These are phyloP conservation scores for Pichia insulana DNA, from an alignment of 805 yeast genomes.

Conservation along the genomic window DNA sequence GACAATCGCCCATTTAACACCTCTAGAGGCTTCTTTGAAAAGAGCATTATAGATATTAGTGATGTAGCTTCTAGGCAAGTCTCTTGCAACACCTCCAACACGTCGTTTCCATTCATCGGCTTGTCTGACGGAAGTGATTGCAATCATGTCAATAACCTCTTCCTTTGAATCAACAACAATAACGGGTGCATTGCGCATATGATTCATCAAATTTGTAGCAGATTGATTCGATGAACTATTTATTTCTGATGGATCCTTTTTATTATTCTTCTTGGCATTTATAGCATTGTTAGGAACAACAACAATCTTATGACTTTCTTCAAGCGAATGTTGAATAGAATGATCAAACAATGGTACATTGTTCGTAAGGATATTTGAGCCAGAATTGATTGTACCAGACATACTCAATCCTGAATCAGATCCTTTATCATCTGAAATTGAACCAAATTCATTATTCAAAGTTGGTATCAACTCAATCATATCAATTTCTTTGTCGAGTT, in stretches of 20 bases:
- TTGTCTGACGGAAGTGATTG: slow-evolving; percentile 63
- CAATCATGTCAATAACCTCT: slow-evolving; percentile 78
- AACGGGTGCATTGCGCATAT: slow-evolving; percentile 59
- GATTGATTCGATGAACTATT: slow-evolving; percentile 68
- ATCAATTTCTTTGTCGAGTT: slow-evolving; percentile 65
- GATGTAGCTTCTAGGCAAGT: slow-evolving; percentile 75
- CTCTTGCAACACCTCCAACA: slow-evolving; percentile 72
- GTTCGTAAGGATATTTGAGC: not conserved
- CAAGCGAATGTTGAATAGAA: not conserved
- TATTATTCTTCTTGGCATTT: slow-evolving; percentile 66
- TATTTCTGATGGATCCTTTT: slow-evolving; percentile 65
- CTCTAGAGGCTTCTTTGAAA: slow-evolving; percentile 62
- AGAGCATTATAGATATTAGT: slow-evolving; percentile 64
- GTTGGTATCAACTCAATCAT: slow-evolving; percentile 52
- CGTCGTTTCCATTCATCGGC: slow-evolving; percentile 79
- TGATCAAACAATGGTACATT: not conserved
- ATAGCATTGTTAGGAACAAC: slow-evolving; percentile 77
- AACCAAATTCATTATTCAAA: slow-evolving; percentile 23
- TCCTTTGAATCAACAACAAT: slow-evolving; percentile 73
- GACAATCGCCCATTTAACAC: slow-evolving; percentile 67
- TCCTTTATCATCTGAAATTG: slow-evolving; percentile 7
- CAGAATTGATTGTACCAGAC: not conserved
- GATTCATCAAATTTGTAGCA: slow-evolving; percentile 43
- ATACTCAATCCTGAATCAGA: slow-evolving; percentile 1
- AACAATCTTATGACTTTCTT: slow-evolving; percentile 42